Base-by-base conservation (phyloP, 2,329 filamentous ascomycete species). In the Pestalotiopsis fici region DNA sequence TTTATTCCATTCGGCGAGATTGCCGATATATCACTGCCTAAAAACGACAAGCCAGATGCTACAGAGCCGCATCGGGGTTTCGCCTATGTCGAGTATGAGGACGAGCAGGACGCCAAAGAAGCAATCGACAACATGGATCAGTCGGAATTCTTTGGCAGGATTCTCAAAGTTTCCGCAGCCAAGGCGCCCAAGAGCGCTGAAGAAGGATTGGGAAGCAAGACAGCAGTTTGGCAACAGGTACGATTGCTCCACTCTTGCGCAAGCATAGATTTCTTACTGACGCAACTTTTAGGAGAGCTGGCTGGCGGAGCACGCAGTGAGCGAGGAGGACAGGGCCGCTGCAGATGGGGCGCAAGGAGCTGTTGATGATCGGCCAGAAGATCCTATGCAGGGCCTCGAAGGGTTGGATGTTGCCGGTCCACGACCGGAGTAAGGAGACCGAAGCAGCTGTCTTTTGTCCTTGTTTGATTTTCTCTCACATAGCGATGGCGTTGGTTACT, bases 101-200 rank as follows among this genome's bases (percentile, higher is more conserved):
- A 94, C 67, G 86, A 90, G 13, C 88, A 91, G 67, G 96, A 99
- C 80, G 95, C 95, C 31, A 91, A 91, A 75, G 95, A 98, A 81
- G 96, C 96, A 63, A 97, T 99, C 78, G 94, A 98, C 85, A 99
- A 99, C 78, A 98, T 99, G 95, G 94, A 99, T 78, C 94, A 97
- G 78, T 92, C 95, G 69, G 95, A 98, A 82, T 88, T 99, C 59
- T 98, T 95, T 78, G 97, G 96, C 12, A 89, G 93, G 68, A 91
- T 96, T 15, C 91, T 99, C 78, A 97, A 95, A 79, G 95, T 98
- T 64, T 95, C 94, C 57, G 88, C 92, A 66, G 97, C 97, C 56
- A 99, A 97, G 80, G 90, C 93, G 37, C 94, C 96, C 70, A 98
- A 97, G 84, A 93, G 93, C 74, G 88, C 90, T 62, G 93, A 93